Evolutionary conservation across 2,329 filamentous ascomycete genomes (phyloP).

Genomic region (Colletotrichum camelliae): DNA sequence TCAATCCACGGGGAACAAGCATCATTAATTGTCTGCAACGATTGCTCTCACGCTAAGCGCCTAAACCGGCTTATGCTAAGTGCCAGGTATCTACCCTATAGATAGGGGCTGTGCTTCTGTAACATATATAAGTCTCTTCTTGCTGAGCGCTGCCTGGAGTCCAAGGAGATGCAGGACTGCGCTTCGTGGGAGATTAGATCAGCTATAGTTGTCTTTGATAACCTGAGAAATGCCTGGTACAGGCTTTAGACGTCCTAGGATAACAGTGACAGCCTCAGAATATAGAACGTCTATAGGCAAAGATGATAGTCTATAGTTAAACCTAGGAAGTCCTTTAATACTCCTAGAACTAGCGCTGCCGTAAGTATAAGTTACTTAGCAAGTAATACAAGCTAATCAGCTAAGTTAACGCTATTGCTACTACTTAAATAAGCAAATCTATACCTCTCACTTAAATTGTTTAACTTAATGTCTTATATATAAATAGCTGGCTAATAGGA

Average conservation of each 20-base stretch:
- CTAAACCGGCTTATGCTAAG: not conserved
- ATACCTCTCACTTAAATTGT: no score
- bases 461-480: no score
- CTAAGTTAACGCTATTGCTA: no score
- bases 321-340: no score
- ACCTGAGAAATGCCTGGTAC: no score
- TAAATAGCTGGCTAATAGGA: no score
- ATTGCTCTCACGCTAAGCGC: not conserved
- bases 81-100: not conserved
- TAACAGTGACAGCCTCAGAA: not conserved
- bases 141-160: not conserved
- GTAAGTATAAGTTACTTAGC: no score
- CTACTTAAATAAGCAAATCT: no score
- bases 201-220: not conserved
- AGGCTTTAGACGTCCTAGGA: no score
- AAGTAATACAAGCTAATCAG: no score
- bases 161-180: not conserved
- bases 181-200: not conserved
- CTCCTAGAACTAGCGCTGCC: no score
- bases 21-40: not conserved
- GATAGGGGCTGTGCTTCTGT: not conserved
- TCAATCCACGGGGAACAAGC: not conserved
- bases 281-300: not conserved
- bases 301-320: not conserved
- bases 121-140: not conserved